Base-by-base conservation (phyloP, 495 filamentous ascomycete species). In the Mytilinidion resinicola region DNA sequence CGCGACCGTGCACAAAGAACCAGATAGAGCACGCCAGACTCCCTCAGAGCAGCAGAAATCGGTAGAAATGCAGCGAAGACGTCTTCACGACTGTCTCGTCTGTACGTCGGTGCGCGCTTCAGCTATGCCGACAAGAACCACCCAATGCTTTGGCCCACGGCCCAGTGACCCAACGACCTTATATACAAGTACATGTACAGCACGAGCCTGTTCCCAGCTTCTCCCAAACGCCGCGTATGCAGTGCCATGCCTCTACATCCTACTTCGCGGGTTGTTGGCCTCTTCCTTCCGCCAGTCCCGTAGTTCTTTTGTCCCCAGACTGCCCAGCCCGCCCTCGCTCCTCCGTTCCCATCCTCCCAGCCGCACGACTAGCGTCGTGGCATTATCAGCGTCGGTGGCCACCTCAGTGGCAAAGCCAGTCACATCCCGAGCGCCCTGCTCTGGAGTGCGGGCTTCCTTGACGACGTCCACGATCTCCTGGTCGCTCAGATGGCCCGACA, bases 391-490 rank as follows among this genome's bases (percentile, higher is more conserved):
- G 52, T 90, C 85, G 8, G 69, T 78, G 17, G 79, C 83, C 12
- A 95, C 85, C 75, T 97, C 95, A 4, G 85, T 91, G 1, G 92
- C 91, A 67, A 90, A 96, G 35, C 80, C 80, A 33, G 95, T 88
- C 10, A 98, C 83, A 56, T 87, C 82, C 48, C 77, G 79, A 2
- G 88, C 82, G 2, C 82, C 93, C 72, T 95, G 81, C 61, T 95
- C 91, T 0, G 93, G 93, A 0, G 95, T 98, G 65, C 76, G 81
- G 7, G 88, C 87, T 71, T 98, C 93, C 68, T 97, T 98, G 57
- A 97, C 80, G 30, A 97, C 84, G 67, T 98, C 93, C 21, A 95
- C 90, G 56, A 97, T 85, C 74, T 98, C 93, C 73, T 97, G 90
- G 68, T 98, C 93, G 39, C 75, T 80, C 9, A 96, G 72, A 4